phyloP scores from a whole-genome alignment of 805 yeast genomes.

The Metschnikowia cerradonensis region DNA sequence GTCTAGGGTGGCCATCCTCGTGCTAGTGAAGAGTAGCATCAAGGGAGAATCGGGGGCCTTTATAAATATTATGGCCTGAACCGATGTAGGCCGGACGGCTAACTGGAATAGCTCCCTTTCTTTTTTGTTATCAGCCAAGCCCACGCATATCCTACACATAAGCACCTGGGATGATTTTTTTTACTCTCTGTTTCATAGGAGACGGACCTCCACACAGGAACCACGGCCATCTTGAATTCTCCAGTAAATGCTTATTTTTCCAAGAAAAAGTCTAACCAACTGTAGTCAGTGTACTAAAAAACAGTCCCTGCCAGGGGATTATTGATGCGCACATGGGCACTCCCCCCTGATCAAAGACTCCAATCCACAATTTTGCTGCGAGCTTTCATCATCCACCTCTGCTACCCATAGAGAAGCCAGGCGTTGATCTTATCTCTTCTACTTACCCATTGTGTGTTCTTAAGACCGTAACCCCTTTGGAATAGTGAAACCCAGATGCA shows the following conservation, averaged over 20 bases:
- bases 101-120: not conserved
- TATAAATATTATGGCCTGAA: not conserved
- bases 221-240: too few relatives aligned
- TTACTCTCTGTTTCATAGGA: not conserved
- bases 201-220: too few relatives aligned
- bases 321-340: not conserved
- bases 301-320: not conserved
- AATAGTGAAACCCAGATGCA: not conserved
- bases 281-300: too few relatives aligned
- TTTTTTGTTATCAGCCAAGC: conserved; percentile 1
- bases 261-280: too few relatives aligned
- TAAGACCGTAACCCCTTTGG: not conserved
- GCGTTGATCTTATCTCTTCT: not conserved
- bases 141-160: not conserved
- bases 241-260: too few relatives aligned
- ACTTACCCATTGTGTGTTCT: not conserved
- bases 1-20: not conserved
- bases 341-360: not conserved
- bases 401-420: too few relatives aligned
- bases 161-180: not conserved
- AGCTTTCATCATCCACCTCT: not conserved
- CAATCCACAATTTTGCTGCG: not conserved
- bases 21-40: not conserved
- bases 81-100: not conserved
- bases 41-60: not conserved